Conservation (phyloP, 2,329 filamentous ascomycete species). For the Periconia macrospinosa region DNA sequence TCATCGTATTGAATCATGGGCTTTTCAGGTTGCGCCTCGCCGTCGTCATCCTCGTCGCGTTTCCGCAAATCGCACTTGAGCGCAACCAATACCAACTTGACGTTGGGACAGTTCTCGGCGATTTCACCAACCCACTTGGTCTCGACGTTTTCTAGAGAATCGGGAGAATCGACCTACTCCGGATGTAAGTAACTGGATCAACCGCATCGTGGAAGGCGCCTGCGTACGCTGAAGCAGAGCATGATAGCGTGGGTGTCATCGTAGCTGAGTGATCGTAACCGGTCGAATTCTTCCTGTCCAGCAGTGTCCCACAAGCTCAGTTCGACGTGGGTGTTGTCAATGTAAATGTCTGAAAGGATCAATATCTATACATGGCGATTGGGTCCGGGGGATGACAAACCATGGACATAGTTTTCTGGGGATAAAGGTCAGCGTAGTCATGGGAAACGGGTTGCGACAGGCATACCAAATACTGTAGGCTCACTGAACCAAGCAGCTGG, state of each 20-base stretch:
- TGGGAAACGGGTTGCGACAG: background rate
- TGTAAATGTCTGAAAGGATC: constrained; percentile 78
- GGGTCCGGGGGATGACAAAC: constrained; percentile 53
- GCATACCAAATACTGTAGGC: constrained; percentile 82
- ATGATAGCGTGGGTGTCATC: constrained; percentile 98
- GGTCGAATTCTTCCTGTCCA: constrained; percentile 98
- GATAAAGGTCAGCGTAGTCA: constrained; percentile 21
- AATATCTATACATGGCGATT: constrained; percentile 9
- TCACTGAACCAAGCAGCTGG: constrained; percentile 56
- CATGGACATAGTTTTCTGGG: constrained; percentile 94
- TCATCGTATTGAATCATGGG: constrained; percentile 87
- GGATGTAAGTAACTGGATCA: constrained; percentile 4
- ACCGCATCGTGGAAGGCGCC: background rate
- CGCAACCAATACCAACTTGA: constrained; percentile 92
- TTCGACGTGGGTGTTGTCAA: constrained; percentile 96
- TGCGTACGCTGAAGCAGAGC: constrained; percentile 80
- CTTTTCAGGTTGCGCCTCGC: constrained; percentile 46
- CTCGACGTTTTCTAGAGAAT: constrained; percentile 97
- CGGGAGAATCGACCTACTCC: constrained; percentile 77
- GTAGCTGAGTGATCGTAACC: constrained; percentile 91
- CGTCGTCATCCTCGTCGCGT: constrained; percentile 64
- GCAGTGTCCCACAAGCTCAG: constrained; percentile 98
- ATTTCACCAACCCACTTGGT: constrained; percentile 99
- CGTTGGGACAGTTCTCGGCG: constrained; percentile 93
- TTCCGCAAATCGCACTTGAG: constrained; percentile 96